Percentiles rank a stretch among this genome's conserved stretches.
These are phyloP conservation scores for Yueomyces sp. DNA, from an alignment of 1,139 yeast species.

Conservation along the genomic window DNA sequence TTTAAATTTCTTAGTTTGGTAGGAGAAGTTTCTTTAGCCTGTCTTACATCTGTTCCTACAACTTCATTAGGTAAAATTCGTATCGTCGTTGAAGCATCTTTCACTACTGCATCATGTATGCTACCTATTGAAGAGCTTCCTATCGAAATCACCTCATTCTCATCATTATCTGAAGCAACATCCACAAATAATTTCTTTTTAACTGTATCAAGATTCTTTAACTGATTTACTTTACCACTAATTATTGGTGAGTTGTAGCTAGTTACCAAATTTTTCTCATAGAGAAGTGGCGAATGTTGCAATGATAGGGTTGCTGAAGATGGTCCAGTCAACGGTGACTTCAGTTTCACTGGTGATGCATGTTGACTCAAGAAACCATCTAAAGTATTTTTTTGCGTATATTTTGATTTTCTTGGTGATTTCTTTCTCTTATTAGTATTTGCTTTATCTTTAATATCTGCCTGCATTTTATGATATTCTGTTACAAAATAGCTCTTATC, in stretches of 20 bases:
- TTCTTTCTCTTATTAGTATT: slow-evolving; percentile 5
- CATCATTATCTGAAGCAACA: not conserved
- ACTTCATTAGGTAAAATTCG: not conserved
- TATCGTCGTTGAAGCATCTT: too few relatives aligned
- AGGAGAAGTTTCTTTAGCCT: not conserved
- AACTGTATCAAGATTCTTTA: not conserved
- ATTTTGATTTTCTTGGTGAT: slow-evolving; percentile 1
- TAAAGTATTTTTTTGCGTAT: slow-evolving; percentile 15
- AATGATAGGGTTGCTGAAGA: not conserved
- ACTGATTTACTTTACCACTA: too few relatives aligned
- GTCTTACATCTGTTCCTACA: not conserved
- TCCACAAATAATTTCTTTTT: not conserved
- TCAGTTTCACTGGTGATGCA: slow-evolving; percentile 10
- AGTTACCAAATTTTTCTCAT: too few relatives aligned
- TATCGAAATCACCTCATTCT: not conserved
- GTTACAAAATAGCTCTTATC: slow-evolving; percentile 7
- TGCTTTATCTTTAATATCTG: not conserved
- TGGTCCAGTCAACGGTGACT: not conserved
- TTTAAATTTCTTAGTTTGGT: too few relatives aligned
- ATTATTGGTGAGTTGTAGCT: too few relatives aligned
- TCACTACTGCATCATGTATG: too few relatives aligned
- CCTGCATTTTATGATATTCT: slow-evolving; percentile 4
- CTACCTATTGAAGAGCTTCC: too few relatives aligned
- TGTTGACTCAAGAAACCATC: slow-evolving; percentile 14
- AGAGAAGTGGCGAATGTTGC: too few relatives aligned